Evolutionary conservation across 352 stramenopile species (phyloP), one percentile per base, ranked within the genome.

Genomic region (Discostella stelligera): DNA sequence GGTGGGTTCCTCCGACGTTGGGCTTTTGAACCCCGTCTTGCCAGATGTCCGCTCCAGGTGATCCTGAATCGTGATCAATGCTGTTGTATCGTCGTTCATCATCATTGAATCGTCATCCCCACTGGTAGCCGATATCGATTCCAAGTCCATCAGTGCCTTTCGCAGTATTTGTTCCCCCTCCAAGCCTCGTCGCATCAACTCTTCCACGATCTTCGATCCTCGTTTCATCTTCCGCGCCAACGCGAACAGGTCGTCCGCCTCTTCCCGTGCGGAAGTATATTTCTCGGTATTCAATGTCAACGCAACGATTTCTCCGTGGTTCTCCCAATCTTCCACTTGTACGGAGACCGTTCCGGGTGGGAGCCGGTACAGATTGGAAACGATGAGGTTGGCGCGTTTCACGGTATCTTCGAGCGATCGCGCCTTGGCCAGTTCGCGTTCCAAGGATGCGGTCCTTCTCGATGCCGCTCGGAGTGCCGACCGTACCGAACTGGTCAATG

Each of bases 271-370:
- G 18, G 72, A 84, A 14, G 58, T 54, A 64, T 91, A 91, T 21
- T 85, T 69, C 25, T 83, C 62, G 21, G 74, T 74, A 69, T 89
- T 75, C n/a, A 91, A 71, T 23, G 59, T 66, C 14, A 93, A 70
- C 60, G 85, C 66, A 5, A 91, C 71, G 60, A 87, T 53, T 55
- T 79, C 55, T 2, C 84, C 87, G 70, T 76, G 80, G 71, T 90
- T 89, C 49, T 93, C 84, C 87, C 87, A 94, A 76, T 93, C 89
- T 71, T 90, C 76, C 13, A 93, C 82, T 52, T 84, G 58, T 11
- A 64, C 66, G 20, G 59, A 71, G 13, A 23, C 69, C 21, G 66
- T 87, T 60, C 79, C 79, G 7, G 71, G 71, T 58, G 66, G 60
- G 46, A 93, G 80, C 25, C 80, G 49, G 66, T 92, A 93, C 11